Evolutionary conservation across 148 eudicot genomes (phyloP).

Genomic region (Rhododendron griersonianum): DNA sequence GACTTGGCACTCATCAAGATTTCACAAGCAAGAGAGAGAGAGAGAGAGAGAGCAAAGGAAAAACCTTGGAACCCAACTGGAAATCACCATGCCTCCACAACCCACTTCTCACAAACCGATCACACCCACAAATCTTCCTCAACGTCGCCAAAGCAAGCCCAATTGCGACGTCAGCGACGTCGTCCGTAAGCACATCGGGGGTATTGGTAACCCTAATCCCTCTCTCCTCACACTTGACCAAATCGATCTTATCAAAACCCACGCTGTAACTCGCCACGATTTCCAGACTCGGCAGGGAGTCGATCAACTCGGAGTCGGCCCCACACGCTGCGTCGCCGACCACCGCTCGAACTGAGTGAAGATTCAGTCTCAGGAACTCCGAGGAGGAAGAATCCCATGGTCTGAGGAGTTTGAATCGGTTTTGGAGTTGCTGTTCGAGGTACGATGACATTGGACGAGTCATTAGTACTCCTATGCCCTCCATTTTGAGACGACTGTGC

Average conservation of each 20-base stretch:
- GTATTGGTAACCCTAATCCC: constrained; percentile 68
- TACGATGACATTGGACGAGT: neutral
- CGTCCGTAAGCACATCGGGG: constrained; percentile 59
- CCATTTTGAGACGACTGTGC: neutral
- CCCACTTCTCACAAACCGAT: constrained; percentile 44
- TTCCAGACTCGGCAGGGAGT: constrained; percentile 54
- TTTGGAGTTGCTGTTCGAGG: neutral
- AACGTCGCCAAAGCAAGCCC: constrained; percentile 42
- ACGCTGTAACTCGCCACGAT: constrained; percentile 62
- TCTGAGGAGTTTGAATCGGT: constrained; percentile 16
- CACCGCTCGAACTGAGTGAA: constrained; percentile 38
- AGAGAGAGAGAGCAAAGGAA: neutral
- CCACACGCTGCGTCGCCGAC: constrained; percentile 42
- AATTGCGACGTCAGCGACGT: constrained; percentile 62
- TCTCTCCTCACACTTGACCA: constrained; percentile 40
- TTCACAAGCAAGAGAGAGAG: neutral
- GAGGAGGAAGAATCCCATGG: neutral
- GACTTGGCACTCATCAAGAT: no score
- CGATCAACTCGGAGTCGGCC: constrained; percentile 47
- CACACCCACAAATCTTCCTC: constrained; percentile 42
- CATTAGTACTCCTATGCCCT: neutral
- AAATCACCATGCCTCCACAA: constrained; percentile 40
- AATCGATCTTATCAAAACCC: constrained; percentile 63
- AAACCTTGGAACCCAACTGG: constrained; percentile 45
- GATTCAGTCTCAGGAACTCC: constrained; percentile 23